Base-by-base conservation (phyloP, 345 rosid genomes). In the Corymbia maculata region DNA sequence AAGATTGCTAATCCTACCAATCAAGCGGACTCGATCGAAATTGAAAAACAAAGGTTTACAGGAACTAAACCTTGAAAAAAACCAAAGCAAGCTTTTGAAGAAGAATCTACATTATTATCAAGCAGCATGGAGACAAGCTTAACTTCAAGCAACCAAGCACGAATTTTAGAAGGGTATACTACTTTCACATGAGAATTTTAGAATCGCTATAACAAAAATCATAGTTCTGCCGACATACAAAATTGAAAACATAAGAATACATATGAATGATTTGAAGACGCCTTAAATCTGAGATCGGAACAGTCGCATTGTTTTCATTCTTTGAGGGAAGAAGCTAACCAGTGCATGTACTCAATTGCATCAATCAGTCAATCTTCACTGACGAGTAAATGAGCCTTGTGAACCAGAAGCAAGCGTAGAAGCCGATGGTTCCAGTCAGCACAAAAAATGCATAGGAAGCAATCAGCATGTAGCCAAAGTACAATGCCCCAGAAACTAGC, bases 361-460 rank as follows among this genome's bases (percentile, higher is more conserved):
- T 21, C 66, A 52, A 82, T 89, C 87, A 92, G 42, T 92, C 93
- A 14, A 92, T 89, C 91, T 92, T 92, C 85, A 92, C 92, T 4
- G 92, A 90, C 2, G 93, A 92, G 89, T 92, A 92, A n/a, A 92
- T 92, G 64, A 88, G 91, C 90, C 89, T 89, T 1, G 90, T 90
- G 86, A 92, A 92, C 93, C 93, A 91, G 79, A 92, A 88, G 88
- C 93, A 92, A 2, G 92, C 93, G 16, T 88, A 92, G 90, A 92
- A 91, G 3, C 93, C 93, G 42, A 90, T 91, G 51, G 93, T 90
- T 14, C 93, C 93, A 1, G 93, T 90, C 51, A 92, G 75, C 36
- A 92, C 92, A 24, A 92, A 92, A 87, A 92, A 92, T 22, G 92
- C 92, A 52, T 92, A 92, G 8, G 93, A 92, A 22, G 79, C 92